Evolutionary conservation across 1,139 yeast species (phyloP).

Genomic region (Pichia sp.): DNA sequence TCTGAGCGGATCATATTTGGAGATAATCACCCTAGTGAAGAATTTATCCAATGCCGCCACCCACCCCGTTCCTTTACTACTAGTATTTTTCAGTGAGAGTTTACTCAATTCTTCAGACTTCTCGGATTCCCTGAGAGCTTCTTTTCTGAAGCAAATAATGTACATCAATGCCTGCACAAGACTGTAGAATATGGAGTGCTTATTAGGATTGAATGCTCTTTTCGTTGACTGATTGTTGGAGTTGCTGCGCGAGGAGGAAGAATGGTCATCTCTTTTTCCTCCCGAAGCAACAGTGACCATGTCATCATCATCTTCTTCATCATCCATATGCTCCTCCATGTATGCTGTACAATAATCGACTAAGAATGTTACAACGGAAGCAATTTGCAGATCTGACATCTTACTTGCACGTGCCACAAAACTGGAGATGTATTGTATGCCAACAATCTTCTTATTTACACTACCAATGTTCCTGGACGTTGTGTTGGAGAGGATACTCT

Average conservation of each 20-base stretch:
- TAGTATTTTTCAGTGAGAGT: background rate
- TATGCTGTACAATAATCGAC: conserved; percentile 80
- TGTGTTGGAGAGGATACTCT: background rate
- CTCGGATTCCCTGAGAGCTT: conserved; percentile 36
- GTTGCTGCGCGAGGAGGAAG: conserved; percentile 2
- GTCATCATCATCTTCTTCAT: conserved; percentile 50
- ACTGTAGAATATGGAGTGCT: conserved; percentile 61
- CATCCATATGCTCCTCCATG: conserved; percentile 77
- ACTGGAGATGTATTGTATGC: conserved; percentile 88
- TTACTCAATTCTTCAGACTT: background rate
- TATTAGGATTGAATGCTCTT: conserved; percentile 10
- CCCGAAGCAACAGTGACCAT: too few species aligned
- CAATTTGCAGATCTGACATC: conserved; percentile 62
- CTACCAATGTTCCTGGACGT: conserved; percentile 2
- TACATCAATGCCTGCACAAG: conserved; percentile 87
- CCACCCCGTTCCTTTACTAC: conserved; percentile 39
- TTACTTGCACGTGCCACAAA: conserved; percentile 84
- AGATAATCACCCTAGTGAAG: conserved; percentile 77
- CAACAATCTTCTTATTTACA: conserved; percentile 66
- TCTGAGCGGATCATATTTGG: conserved; percentile 88
- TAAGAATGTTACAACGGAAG: conserved; percentile 71
- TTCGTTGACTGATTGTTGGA: background rate
- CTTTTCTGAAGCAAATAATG: conserved; percentile 84
- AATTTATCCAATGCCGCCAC: conserved; percentile 78
- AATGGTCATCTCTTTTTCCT: background rate